Base-by-base conservation (phyloP, 2,329 filamentous ascomycete genomes). In the Blumeria hordei region DNA sequence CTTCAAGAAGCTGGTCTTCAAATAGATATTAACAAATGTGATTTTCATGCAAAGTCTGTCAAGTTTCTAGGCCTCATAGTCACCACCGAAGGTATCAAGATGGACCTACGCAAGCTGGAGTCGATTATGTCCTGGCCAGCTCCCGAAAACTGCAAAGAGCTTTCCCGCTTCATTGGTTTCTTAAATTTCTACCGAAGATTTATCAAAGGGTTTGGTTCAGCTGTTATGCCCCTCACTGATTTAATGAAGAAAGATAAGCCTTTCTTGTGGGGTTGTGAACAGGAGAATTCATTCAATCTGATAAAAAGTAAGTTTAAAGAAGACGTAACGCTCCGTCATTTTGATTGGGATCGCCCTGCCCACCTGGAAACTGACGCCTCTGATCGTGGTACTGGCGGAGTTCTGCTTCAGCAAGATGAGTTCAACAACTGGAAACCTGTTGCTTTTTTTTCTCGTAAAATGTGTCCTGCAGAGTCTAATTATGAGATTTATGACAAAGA, bases 21-120 rank as follows among this genome's bases (percentile, higher is more conserved):
- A 21, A 53, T 53, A 21, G 34, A 53, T 53, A 37, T 53, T 8
- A 53, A 53, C 7, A 53, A 53, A 39, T 53, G 16, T 21, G 50
- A 37, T 6, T 53, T 53, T 21, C 50, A 53, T 37, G n/a, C 7
- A 14, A 10, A 8, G 9, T 28, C 12, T 18, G 8, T 53, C 6
- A 53, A 53, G n/a, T 53, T 37, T 37, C 32, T 37, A 18, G 50
- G 50, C 4, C n/a, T 53, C 9, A 39, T 53, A 37, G 39, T 53
- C n/a, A 33, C 50, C 7, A 53, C 50, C 5, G 14, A 39, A 53
- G 33, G 34, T 18, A 53, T 53, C 6, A 36, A 39, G 10, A 53
- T 53, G 43, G 53, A 55, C n/a, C 33, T 8, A 11, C 6, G 12
- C 3, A 55, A 55, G 53, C 12, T 55, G 9, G 21, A 55, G 36